Conservation (phyloP, 257 asterid species). For the Jacaranda copaia region DNA sequence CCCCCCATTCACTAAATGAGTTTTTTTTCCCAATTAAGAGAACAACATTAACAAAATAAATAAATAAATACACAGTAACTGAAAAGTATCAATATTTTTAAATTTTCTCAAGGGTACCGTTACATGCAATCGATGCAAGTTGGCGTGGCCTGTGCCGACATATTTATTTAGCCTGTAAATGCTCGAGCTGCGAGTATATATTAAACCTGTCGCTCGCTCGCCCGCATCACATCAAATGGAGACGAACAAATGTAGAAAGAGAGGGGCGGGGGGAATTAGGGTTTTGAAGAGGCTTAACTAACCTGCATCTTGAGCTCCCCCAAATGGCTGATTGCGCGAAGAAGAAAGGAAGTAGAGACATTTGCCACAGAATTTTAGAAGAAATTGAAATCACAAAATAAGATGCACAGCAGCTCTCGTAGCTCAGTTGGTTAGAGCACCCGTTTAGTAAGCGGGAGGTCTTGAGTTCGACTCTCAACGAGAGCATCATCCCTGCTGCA, state of each 20-base stretch:
- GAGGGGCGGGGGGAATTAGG: not conserved
- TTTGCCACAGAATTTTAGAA: too few relatives aligned
- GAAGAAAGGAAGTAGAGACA: not conserved
- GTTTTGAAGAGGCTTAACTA: not conserved
- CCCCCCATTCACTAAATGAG: constrained; percentile 90
- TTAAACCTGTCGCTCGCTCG: constrained; percentile 98
- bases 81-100: not conserved
- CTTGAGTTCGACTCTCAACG: constrained; percentile 93
- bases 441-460: constrained; percentile 99
- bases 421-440: constrained; percentile 99
- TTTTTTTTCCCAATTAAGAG: not conserved
- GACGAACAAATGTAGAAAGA: not conserved
- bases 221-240: constrained; percentile 53
- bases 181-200: constrained; percentile 97
- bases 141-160: constrained; percentile 99
- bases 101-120: constrained; percentile 41
- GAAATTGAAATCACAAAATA: too few relatives aligned
- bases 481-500: constrained; percentile 39
- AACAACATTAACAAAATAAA: not conserved
- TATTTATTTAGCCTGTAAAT: constrained; percentile 95
- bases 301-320: constrained; percentile 35
- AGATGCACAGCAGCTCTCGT: constrained; percentile 61
- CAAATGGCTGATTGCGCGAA: not conserved
- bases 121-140: constrained; percentile 84
- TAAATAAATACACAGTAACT: not conserved